These are phyloP conservation scores for Cytospora piceae DNA, from an alignment of 2,329 filamentous ascomycete species.

Conservation along the genomic window DNA sequence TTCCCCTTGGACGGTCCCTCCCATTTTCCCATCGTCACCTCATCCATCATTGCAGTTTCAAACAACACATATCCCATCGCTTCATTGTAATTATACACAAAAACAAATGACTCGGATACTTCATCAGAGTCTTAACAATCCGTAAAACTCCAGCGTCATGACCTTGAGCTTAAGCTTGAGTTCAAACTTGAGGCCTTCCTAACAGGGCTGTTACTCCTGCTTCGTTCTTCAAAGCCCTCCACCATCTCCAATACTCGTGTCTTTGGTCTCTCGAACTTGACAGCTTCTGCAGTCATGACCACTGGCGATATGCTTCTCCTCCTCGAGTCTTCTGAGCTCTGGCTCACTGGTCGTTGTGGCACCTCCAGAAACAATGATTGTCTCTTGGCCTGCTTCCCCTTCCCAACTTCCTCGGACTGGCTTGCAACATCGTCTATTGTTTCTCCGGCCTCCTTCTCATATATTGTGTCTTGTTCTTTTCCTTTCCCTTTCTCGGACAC, in stretches of 20 bases:
- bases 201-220: conserved; percentile 46
- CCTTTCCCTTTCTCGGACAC: conserved; percentile 2
- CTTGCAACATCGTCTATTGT: conserved; percentile 30
- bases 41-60: not conserved
- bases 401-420: conserved; percentile 15
- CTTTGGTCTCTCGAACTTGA: conserved; percentile 44
- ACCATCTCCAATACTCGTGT: conserved; percentile 60
- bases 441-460: conserved; percentile 30
- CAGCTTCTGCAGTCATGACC: conserved; percentile 29
- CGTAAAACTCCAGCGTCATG: not conserved
- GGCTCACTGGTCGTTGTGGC: conserved; percentile 12
- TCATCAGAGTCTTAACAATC: not conserved
- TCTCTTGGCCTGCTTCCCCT: conserved; percentile 14
- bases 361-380: conserved; percentile 20
- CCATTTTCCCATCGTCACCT: not conserved
- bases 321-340: conserved; percentile 12
- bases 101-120: not conserved
- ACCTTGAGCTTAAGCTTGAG: not conserved
- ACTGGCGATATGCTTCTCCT: conserved; percentile 27
- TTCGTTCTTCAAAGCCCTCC: conserved; percentile 55
- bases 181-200: conserved; percentile 5
- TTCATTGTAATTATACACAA: not conserved
- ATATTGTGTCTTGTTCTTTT: not conserved
- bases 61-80: conserved; percentile 5
- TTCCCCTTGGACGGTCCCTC: conserved; percentile 8